Evolutionary conservation across 2,329 filamentous ascomycete species (phyloP).

Genomic region (Botrytis galanthina): DNA sequence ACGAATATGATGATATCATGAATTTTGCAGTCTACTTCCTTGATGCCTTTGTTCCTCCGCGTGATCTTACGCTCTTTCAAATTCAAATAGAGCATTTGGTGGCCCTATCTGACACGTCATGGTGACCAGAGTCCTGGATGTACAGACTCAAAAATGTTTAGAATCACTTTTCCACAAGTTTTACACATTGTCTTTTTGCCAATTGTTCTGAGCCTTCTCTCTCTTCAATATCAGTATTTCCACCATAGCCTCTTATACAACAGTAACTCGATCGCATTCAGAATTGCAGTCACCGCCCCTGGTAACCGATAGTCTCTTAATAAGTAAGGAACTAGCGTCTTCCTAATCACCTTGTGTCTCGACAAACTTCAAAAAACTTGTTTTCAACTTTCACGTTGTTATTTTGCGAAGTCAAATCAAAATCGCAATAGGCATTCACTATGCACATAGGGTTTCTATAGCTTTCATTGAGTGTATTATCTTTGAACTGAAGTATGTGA

Average conservation of each 20-base stretch:
- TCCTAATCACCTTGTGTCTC: not conserved
- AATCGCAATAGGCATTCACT: not conserved
- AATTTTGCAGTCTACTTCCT: not conserved
- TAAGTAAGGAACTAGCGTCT: not conserved
- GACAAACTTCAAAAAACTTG: not conserved
- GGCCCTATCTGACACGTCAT: not conserved
- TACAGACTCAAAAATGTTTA: not conserved
- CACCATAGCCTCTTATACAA: not conserved
- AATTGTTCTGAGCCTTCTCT: not conserved
- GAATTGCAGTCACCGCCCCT: not conserved
- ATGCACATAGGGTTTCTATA: not conserved
- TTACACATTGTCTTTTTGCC: not conserved
- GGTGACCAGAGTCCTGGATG: not conserved
- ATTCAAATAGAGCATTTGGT: too few relatives aligned
- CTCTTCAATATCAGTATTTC: not conserved
- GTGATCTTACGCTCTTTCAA: not conserved
- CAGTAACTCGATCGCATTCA: not conserved
- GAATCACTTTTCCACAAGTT: not conserved
- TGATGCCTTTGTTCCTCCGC: not conserved
- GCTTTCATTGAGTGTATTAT: not conserved
- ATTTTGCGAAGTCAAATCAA: not conserved
- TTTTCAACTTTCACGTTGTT: not conserved
- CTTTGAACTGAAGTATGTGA: not conserved
- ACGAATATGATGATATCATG: slow-evolving; percentile 12
- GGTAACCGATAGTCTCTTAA: not conserved